Percentiles rank a stretch among this genome's conserved stretches.
Conservation (phyloP, 306 rosid genomes). For the Cicer judaicum region DNA sequence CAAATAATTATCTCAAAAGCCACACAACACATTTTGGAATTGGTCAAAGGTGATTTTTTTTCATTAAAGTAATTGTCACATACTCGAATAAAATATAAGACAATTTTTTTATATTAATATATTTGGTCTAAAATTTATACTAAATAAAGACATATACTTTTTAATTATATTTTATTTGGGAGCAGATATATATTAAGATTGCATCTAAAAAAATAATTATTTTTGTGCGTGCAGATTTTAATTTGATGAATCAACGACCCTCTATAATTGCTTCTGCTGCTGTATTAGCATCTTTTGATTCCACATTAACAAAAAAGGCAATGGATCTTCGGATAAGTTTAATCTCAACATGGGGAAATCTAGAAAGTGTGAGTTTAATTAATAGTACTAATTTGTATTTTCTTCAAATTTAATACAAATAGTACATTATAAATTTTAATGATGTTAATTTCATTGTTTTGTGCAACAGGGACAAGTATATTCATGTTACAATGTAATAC, state of each 20-base stretch:
- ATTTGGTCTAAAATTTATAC: too few relatives aligned
- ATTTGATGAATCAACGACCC: slow-evolving; percentile 67
- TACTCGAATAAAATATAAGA: too few relatives aligned
- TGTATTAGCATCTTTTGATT: slow-evolving; percentile 65
- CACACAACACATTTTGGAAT: slow-evolving; percentile 53
- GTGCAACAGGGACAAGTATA: slow-evolving; percentile 69
- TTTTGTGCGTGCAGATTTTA: slow-evolving; percentile 55
- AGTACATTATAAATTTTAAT: too few relatives aligned
- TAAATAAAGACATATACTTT: too few relatives aligned
- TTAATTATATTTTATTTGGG: too few relatives aligned
- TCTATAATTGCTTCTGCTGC: slow-evolving; percentile 84
- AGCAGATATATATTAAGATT: background rate
- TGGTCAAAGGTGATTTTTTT: slow-evolving; percentile 61
- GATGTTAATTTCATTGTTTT: background rate
- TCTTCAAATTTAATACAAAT: too few relatives aligned
- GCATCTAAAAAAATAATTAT: slow-evolving; percentile 12
- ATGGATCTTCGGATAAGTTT: slow-evolving; percentile 59
- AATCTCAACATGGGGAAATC: slow-evolving; percentile 61
- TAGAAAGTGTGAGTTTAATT: slow-evolving; percentile 68
- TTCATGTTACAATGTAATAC: slow-evolving; percentile 74
- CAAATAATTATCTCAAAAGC: slow-evolving; percentile 60
- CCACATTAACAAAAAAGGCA: slow-evolving; percentile 55
- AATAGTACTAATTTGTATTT: background rate
- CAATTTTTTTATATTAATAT: too few relatives aligned
- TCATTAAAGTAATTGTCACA: too few relatives aligned